Base-by-base conservation (phyloP, 345 rosid species). In the Acer negundo region DNA sequence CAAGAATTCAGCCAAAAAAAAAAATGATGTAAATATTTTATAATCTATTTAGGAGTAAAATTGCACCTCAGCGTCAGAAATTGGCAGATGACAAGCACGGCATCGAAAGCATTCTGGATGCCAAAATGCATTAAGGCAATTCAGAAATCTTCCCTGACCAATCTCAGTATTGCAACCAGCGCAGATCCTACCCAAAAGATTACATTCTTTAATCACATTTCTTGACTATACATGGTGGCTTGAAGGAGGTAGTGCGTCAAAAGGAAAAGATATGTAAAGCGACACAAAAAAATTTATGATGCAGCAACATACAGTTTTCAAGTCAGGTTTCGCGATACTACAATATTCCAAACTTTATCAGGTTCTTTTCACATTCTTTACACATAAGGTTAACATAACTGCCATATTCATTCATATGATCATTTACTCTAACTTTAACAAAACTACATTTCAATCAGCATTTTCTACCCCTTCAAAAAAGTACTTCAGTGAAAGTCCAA, bases 91-190 rank as follows among this genome's bases (percentile, higher is more conserved):
- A 82, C 99, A 97, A 74, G 87, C 90, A 79, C 82, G 77, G 86
- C 99, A 97, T 26, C 90, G 82, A 84, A 97, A 94, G 82, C 99
- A 97, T 84, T 90, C 90, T 44, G 98, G 98, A 87, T 97, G 99
- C 99, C 99, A 94, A 75, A 89, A 82, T 76, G 89, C 83, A 75
- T 86, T 89, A 73, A 94, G 86, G 85, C 97, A 97, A 84, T 89
- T 97, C 65, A 94, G 84, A 77, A 75, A 94, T 72, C 94, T 86
- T 68, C 99, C 99, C 73, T 86, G 94, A 69, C 97, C 99, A 63
- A 97, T 97, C 82, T 91, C 97, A 75, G 78, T 81, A 62, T 89
- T 84, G 89, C 99, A 97, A 67, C 99, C 99, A 79, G 93, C 96
- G 79, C 99, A 97, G 22, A 91, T 86, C 91, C 99, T 97, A 84